Percentiles rank a stretch among this genome's conserved stretches.
These are phyloP conservation scores for Vicia villosa DNA, from an alignment of 306 rosid species.

Conservation along the genomic window DNA sequence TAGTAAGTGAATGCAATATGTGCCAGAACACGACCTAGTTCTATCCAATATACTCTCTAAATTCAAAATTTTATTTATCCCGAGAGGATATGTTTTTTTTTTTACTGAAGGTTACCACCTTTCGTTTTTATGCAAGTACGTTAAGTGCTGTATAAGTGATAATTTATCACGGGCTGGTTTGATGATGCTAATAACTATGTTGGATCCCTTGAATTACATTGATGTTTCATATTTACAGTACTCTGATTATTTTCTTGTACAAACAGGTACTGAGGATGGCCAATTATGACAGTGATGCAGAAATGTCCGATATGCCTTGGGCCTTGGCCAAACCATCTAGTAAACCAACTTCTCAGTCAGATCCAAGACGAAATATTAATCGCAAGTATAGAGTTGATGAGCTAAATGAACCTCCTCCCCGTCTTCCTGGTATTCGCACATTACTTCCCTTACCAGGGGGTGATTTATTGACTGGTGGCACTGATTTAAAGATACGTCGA, in stretches of 20 bases:
- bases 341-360: slow-evolving; percentile 60
- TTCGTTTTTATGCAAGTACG: slow-evolving; percentile 24
- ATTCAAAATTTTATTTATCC: slow-evolving; percentile 13
- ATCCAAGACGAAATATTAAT: slow-evolving; percentile 71
- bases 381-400: slow-evolving; percentile 89
- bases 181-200: slow-evolving; percentile 12
- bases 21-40: slow-evolving; percentile 14
- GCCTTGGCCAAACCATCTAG: slow-evolving; percentile 80
- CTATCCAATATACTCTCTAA: slow-evolving; percentile 1
- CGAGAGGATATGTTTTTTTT: slow-evolving; percentile 23
- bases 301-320: slow-evolving; percentile 82
- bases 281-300: slow-evolving; percentile 75
- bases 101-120: slow-evolving; percentile 1
- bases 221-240: slow-evolving; percentile 16
- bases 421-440: slow-evolving; percentile 87
- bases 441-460: slow-evolving; percentile 97
- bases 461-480: slow-evolving; percentile 89
- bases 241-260: slow-evolving; percentile 22
- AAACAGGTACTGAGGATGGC: slow-evolving; percentile 74
- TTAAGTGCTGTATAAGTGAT: slow-evolving; percentile 6
- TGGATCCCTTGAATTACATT: slow-evolving; percentile 24
- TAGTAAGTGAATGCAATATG: slow-evolving; percentile 5
- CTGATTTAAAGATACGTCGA: slow-evolving; percentile 93
- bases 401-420: slow-evolving; percentile 82
- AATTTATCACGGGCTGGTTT: slow-evolving; percentile 21